phyloP scores from a whole-genome alignment of 2,329 filamentous ascomycete genomes.

The Mycogone perniciosa region DNA sequence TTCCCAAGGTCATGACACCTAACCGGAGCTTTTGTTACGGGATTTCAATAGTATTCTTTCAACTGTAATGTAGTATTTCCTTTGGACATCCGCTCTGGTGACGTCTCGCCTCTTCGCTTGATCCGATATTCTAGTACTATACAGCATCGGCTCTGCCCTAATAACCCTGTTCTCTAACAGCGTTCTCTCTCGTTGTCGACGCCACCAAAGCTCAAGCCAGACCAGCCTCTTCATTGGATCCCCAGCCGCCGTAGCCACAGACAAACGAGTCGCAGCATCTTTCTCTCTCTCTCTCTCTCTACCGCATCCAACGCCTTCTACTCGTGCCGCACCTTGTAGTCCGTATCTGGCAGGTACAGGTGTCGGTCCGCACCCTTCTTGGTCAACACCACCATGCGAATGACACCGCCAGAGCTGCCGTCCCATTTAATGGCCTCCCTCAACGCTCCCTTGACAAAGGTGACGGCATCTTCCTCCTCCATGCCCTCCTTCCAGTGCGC shows the following conservation, averaged over 20 bases:
- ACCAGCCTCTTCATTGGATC: no score
- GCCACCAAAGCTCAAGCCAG: no score
- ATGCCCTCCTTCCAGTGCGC: constrained; percentile 93
- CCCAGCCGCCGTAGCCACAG: no score
- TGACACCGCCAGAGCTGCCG: constrained; percentile 95
- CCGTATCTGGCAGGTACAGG: constrained; percentile 88
- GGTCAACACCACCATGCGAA: constrained; percentile 94
- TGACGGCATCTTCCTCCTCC: constrained; percentile 83
- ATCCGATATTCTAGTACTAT: background rate
- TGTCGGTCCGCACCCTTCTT: constrained; percentile 84
- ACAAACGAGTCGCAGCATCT: background rate
- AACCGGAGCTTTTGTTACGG: no score
- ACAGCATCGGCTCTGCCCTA: background rate
- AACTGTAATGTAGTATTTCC: background rate
- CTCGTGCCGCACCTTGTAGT: constrained; percentile 70
- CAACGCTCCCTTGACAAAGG: constrained; percentile 88
- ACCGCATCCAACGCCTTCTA: constrained; percentile 25
- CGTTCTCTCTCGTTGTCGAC: background rate
- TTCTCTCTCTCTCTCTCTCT: no score
- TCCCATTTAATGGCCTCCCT: constrained; percentile 99
- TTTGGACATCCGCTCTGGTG: background rate
- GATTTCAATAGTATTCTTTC: no score
- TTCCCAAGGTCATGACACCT: background rate
- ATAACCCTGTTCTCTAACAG: background rate
- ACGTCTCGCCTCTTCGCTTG: background rate